These are phyloP conservation scores for Fragaria vesca DNA, from an alignment of 306 rosid genomes.

Conservation along the genomic window DNA sequence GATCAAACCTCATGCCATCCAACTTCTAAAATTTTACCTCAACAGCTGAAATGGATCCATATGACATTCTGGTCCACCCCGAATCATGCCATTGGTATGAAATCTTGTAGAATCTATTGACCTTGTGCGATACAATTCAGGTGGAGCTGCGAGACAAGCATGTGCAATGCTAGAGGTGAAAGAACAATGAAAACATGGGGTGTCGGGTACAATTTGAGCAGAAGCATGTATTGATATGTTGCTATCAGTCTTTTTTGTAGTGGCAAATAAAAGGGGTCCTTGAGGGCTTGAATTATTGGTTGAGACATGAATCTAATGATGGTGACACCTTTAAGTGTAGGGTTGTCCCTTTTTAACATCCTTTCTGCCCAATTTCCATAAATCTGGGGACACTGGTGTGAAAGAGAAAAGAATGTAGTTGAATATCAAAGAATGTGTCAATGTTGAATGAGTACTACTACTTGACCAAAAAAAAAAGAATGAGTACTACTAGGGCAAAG, in stretches of 20 bases:
- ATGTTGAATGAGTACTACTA: background rate
- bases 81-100: background rate
- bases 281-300: background rate
- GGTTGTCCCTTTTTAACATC: background rate
- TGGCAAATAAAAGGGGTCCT: background rate
- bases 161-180: constrained; percentile 2
- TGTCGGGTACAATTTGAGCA: background rate
- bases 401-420: background rate
- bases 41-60: background rate
- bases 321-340: background rate
- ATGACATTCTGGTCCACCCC: background rate
- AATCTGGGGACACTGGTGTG: background rate
- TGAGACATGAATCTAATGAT: constrained; percentile 1
- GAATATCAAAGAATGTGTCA: background rate
- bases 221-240: constrained; percentile 8
- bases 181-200: constrained; percentile 4
- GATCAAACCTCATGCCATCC: constrained; percentile 19
- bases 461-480: background rate
- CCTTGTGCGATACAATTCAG: background rate
- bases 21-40: background rate
- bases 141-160: background rate
- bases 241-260: constrained; percentile 2
- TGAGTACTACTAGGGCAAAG: background rate
- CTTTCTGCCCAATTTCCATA: background rate
- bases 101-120: background rate